phyloP scores from a whole-genome alignment of 2,329 filamentous ascomycete genomes.

The Arthrobotrys musiformis region DNA sequence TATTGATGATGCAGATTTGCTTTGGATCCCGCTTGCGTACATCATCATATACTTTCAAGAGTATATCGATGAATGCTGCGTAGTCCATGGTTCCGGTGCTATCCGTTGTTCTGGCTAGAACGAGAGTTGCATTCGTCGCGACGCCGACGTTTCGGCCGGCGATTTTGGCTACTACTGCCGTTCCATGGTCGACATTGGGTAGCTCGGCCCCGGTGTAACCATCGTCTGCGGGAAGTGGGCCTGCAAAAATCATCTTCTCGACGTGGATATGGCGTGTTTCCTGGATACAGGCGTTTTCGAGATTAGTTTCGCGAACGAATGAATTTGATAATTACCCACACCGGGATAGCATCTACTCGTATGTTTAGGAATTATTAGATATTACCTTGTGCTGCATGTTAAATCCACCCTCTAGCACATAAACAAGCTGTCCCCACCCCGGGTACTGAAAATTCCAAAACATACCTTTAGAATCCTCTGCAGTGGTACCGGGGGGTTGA shows the following conservation, averaged over 20 bases:
- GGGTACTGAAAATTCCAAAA: conserved; percentile 25
- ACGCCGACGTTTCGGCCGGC: conserved; percentile 7
- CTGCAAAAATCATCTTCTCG: conserved; percentile 6
- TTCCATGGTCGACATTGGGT: conserved; percentile 4
- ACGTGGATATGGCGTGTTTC: conserved; percentile 4
- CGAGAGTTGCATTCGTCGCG: conserved; percentile 18
- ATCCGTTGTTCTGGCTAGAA: not conserved
- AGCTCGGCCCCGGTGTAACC: not conserved
- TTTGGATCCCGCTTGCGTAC: not conserved
- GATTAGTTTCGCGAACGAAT: too few relatives aligned
- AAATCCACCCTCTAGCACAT: conserved; percentile 11
- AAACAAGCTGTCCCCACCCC: conserved; percentile 2
- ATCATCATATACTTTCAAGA: conserved; percentile 8
- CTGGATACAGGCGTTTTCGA: not conserved
- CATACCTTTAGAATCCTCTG: not conserved
- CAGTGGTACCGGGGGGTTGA: not conserved
- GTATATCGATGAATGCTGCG: not conserved
- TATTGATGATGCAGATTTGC: not conserved
- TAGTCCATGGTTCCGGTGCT: not conserved
- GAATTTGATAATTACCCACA: too few relatives aligned
- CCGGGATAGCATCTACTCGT: not conserved
- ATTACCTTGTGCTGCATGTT: conserved; percentile 23
- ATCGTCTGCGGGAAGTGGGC: conserved; percentile 10
- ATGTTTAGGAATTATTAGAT: not conserved
- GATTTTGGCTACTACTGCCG: not conserved